These are phyloP conservation scores for Lasiodiplodia theobromae DNA, from an alignment of 2,329 filamentous ascomycete species.

Conservation along the genomic window DNA sequence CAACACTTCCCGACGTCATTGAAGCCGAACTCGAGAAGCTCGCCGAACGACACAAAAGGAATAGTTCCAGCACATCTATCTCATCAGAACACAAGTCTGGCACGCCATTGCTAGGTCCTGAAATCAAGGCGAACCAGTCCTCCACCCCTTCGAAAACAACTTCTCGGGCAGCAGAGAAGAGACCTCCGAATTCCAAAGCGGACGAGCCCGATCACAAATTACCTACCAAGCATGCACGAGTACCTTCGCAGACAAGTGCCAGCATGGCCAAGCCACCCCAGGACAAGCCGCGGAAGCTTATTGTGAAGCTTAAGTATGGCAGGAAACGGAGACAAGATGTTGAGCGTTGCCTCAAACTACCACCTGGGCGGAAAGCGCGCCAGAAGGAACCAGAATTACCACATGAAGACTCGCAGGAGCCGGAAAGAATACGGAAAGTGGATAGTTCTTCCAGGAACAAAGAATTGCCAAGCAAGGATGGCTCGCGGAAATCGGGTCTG, in stretches of 20 bases:
- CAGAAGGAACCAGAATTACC: slow-evolving; percentile 22
- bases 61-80: slow-evolving; percentile 45
- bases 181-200: background rate
- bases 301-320: slow-evolving; percentile 61
- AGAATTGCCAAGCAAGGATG: slow-evolving; percentile 18
- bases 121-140: slow-evolving; percentile 11
- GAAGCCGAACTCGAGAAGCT: slow-evolving; percentile 59
- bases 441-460: slow-evolving; percentile 21
- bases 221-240: slow-evolving; percentile 29
- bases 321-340: slow-evolving; percentile 58
- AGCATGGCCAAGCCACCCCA: background rate
- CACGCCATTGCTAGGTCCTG: slow-evolving; percentile 6
- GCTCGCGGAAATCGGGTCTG: slow-evolving; percentile 15
- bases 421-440: slow-evolving; percentile 24
- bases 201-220: background rate
- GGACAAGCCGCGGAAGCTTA: slow-evolving; percentile 42
- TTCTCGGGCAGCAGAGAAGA: slow-evolving; percentile 1
- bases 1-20: slow-evolving; percentile 63
- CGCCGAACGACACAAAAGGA: slow-evolving; percentile 41
- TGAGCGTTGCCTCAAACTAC: slow-evolving; percentile 45
- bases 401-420: slow-evolving; percentile 18
- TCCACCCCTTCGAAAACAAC: slow-evolving; percentile 9
- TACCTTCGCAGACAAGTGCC: slow-evolving; percentile 4
- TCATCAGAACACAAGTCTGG: slow-evolving; percentile 38
- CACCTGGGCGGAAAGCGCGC: slow-evolving; percentile 40